Conservation (phyloP, 1,284 basidiomycete genomes). For the Singerocomus inundabilis region DNA sequence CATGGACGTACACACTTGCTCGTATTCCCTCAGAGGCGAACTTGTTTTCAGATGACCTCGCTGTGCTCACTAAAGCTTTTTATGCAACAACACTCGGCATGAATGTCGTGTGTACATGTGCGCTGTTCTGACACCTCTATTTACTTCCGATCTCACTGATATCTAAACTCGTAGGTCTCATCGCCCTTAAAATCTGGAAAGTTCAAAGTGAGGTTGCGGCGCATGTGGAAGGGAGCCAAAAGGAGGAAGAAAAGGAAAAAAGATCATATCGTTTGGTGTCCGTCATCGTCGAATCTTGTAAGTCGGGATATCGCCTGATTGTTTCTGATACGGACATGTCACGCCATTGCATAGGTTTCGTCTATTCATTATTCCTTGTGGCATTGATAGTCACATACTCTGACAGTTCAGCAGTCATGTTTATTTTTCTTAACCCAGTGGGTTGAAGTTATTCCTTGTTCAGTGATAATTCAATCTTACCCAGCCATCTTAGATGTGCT, state of each 20-base stretch:
- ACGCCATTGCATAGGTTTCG: constrained; percentile 3
- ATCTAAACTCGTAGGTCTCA: constrained; percentile 9
- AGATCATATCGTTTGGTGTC: constrained; percentile 10
- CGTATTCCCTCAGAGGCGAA: not conserved
- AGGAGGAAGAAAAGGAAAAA: not conserved
- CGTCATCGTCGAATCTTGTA: constrained; percentile 20
- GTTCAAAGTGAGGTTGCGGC: constrained; percentile 12
- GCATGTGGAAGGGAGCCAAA: not conserved
- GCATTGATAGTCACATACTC: constrained; percentile 14
- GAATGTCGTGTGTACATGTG: constrained; percentile 22
- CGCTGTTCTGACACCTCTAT: not conserved
- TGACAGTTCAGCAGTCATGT: constrained; percentile 14
- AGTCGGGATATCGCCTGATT: not conserved
- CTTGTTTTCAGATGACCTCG: constrained; percentile 9
- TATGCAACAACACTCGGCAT: constrained; percentile 17
- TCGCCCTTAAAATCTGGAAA: constrained; percentile 20
- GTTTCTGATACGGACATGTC: not conserved
- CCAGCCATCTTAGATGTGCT: constrained; percentile 6
- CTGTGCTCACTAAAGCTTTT: constrained; percentile 11
- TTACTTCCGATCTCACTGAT: not conserved
- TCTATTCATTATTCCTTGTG: constrained; percentile 13
- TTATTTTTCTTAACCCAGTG: constrained; percentile 18
- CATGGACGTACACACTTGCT: constrained; percentile 20
- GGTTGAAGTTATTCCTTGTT: not conserved
- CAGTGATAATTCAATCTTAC: not conserved